Evolutionary conservation across 306 rosid species (phyloP), one percentile per base, ranked within the genome.

Genomic region (Gastrolobium bilobum): DNA sequence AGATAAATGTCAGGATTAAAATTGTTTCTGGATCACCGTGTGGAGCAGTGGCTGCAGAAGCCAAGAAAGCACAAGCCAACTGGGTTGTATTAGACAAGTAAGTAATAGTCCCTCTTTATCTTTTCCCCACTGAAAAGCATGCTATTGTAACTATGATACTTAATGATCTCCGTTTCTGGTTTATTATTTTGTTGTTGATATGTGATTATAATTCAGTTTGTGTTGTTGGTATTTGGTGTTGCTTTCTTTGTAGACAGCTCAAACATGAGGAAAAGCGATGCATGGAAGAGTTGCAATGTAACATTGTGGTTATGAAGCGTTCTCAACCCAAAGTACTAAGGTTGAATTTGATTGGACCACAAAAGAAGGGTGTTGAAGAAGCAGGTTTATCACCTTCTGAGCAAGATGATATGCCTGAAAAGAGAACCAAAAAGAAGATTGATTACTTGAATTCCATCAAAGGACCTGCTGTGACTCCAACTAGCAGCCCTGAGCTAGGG

Each of bases 41-140:
- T 30, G 99, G 98, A 66, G 88, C 92, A 13, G 99, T 95, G 29
- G 96, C 98, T 38, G 93, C 83, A 39, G 99, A 95, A 90, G 90
- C 97, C 79, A 93, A 90, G 88, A 91, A 86, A 93, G 91, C 86
- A 78, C 92, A 85, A 76, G 97, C 97, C 74, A 88, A 89, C 76
- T 95, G 99, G 99, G 96, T 95, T 66, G 94, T 95, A 29, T 61
- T 95, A 71, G 98, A 95, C 96, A 95, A 95, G 99, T 95, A 95
- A 95, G 99, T 95, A 95, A 88, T 85, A 60, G 56, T 57, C 86
- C 71, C 10, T 84, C 71, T 60, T 60, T 66, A 38, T 76, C 30
- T 42, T 80, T 75, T 62, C 39, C 54, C 15, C 7, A 29, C 56
- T 4, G 4, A 80, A 68, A 81, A 40, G 63, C 86, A 66, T 44